Percentiles rank a stretch among this genome's conserved stretches.
Conservation (phyloP, 1,139 yeast genomes). For the Protomyces lactucae-debilis region DNA sequence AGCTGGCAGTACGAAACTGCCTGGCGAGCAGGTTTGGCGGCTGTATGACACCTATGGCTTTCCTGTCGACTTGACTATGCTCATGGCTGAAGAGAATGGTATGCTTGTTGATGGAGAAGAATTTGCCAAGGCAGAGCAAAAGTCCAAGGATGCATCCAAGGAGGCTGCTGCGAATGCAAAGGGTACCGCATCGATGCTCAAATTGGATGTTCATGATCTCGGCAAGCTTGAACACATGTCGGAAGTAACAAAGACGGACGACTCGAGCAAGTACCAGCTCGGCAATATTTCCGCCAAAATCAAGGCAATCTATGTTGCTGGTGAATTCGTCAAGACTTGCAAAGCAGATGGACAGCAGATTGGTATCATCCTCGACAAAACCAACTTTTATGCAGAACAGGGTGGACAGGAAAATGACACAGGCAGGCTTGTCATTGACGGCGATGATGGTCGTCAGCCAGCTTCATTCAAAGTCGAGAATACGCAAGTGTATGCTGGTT, state of each 20-base stretch:
- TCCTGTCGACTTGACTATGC: conserved; percentile 95
- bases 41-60: conserved; percentile 98
- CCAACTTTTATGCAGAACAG: conserved; percentile 96
- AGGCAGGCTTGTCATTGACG: conserved; percentile 81
- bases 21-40: conserved; percentile 97
- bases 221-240: conserved; percentile 44
- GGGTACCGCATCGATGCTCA: conserved; percentile 58
- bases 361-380: conserved; percentile 79
- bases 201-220: conserved; percentile 85
- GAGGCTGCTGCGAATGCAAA: conserved; percentile 84
- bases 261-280: conserved; percentile 53
- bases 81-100: conserved; percentile 99
- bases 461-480: conserved; percentile 85
- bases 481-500: conserved; percentile 90
- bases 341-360: conserved; percentile 51
- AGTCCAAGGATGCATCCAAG: conserved; percentile 50
- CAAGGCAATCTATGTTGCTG: conserved; percentile 58
- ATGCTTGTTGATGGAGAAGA: conserved; percentile 85
- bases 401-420: conserved; percentile 99
- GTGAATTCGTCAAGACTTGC: conserved; percentile 51
- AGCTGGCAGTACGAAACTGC: conserved; percentile 65
- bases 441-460: conserved; percentile 45
- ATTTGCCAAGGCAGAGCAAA: conserved; percentile 82
- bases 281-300: conserved; percentile 44
- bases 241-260: conserved; percentile 75